Conservation (phyloP, 352 stramenopile species). For the Pythium coloratum region DNA sequence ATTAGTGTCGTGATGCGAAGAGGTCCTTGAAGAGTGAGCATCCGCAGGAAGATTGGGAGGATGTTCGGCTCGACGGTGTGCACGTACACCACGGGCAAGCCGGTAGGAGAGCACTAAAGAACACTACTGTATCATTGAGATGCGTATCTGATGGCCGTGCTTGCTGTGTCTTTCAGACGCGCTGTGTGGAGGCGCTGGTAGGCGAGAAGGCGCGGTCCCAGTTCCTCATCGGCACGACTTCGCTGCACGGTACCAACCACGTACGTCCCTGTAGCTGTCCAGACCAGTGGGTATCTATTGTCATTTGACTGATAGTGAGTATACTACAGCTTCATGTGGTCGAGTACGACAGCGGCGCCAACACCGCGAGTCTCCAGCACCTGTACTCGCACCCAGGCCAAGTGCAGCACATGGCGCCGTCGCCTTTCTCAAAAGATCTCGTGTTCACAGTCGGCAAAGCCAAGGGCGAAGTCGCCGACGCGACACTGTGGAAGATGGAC, state of each 20-base stretch:
- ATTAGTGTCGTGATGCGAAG: background rate
- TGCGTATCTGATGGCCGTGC: background rate
- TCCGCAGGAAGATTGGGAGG: background rate
- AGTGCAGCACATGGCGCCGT: slow-evolving; percentile 51
- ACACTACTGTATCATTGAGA: background rate
- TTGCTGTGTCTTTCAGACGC: slow-evolving; percentile 35
- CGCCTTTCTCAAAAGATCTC: slow-evolving; percentile 46
- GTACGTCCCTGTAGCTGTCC: slow-evolving; percentile 25
- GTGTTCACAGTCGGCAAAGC: slow-evolving; percentile 58
- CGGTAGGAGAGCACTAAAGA: background rate
- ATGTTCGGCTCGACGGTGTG: slow-evolving; percentile 29
- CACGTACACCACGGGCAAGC: slow-evolving; percentile 28
- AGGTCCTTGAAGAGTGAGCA: background rate
- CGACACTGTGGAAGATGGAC: slow-evolving; percentile 55
- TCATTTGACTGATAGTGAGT: background rate
- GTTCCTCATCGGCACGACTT: slow-evolving; percentile 69
- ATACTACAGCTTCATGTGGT: slow-evolving; percentile 54
- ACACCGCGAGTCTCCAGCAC: slow-evolving; percentile 39
- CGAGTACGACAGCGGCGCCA: slow-evolving; percentile 48
- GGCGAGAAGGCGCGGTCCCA: slow-evolving; percentile 59
- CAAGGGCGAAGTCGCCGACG: slow-evolving; percentile 32
- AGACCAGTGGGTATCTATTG: background rate
- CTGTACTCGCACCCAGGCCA: slow-evolving; percentile 49
- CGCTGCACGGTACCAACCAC: slow-evolving; percentile 68
- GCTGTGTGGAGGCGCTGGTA: slow-evolving; percentile 66